Evolutionary conservation across 768 basidiomycete species (phyloP), one percentile per base, ranked within the genome.

Genomic region (Pisolithus tinctorius): DNA sequence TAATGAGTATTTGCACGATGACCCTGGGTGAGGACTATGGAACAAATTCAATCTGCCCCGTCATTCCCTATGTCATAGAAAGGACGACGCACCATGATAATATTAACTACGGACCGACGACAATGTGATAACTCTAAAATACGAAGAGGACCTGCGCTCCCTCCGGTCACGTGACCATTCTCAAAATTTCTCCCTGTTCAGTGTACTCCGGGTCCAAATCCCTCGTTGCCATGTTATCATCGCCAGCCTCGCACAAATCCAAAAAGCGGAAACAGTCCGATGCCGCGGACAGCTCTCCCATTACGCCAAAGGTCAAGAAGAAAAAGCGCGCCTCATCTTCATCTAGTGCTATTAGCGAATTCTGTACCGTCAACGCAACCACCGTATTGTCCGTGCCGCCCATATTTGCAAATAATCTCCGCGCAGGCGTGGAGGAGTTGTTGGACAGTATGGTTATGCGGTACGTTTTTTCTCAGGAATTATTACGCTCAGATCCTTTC

Each of bases 401-500:
- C 1, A 75, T 86, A 40, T 95, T 92, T 65, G 79, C 88, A 14
- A 76, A 71, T 40, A 80, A 87, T 67, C 79, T 85, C n/a, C 72
- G 77, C 9, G 72, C 68, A 38, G 94, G 94, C 6, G 88, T 82
- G 16, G 82, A 86, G 62, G 92, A 97, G 69, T 83, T 93, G 80
- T 72, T 97, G 16, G 93, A 97, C 67, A 89, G 88, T 7, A 87
- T 96, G 87, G 71, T 95, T 13, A 95, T 97, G 94, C 83, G 89
- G 94, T 93, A 62, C 59, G 79, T 69, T 14, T 6, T 6, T 20
- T 42, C 25, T 5, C 17, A 23, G 9, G 17, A 30, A 34, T 14
- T 36, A 34, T 6, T 36, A 13, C n/a, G 31, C 17, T 2, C 46
- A 23, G 46, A 20, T n/a, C 43, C 49, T 38, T 31, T 38, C 44